phyloP scores from a whole-genome alignment of 305 asterid species.

The Ruellia speciosa region DNA sequence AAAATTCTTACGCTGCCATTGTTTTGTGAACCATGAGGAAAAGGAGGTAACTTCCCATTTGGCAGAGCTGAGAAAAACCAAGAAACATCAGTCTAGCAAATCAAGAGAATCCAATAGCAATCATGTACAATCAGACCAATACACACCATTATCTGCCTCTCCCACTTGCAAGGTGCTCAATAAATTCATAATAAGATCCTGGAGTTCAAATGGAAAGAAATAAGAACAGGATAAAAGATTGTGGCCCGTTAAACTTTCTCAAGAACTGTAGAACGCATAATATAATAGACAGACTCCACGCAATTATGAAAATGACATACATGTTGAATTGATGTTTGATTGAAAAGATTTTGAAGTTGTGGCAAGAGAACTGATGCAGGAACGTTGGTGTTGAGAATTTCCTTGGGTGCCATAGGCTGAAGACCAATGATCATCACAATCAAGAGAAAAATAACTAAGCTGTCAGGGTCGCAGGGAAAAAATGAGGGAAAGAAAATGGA shows the following conservation, averaged over 20 bases:
- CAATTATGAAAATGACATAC: slow-evolving; percentile 31
- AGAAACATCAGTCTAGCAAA: slow-evolving; percentile 17
- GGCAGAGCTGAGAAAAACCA: slow-evolving; percentile 58
- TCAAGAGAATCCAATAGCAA: slow-evolving; percentile 11
- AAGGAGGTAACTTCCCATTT: slow-evolving; percentile 75
- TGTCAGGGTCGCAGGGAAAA: slow-evolving; percentile 7
- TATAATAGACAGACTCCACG: background rate
- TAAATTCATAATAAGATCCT: slow-evolving; percentile 85
- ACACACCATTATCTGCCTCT: slow-evolving; percentile 77
- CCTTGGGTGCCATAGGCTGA: slow-evolving; percentile 76
- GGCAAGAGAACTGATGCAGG: slow-evolving; percentile 84
- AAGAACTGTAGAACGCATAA: background rate
- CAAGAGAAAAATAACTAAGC: slow-evolving; percentile 10
- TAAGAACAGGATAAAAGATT: background rate
- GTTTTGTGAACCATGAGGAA: slow-evolving; percentile 61
- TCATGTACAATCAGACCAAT: slow-evolving; percentile 13
- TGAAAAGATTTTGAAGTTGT: slow-evolving; percentile 91
- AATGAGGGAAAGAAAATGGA: background rate
- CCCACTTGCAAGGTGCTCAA: slow-evolving; percentile 74
- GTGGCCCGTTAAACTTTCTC: background rate
- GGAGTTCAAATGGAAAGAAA: slow-evolving; percentile 22
- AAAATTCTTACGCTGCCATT: slow-evolving; percentile 74
- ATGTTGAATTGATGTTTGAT: slow-evolving; percentile 94
- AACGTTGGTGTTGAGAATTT: slow-evolving; percentile 42
- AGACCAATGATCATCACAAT: slow-evolving; percentile 17